A percentile compares a stretch with the other conserved stretches of the same genome.
Evolutionary conservation across 2,329 filamentous ascomycete genomes (phyloP).

Genomic region (Cordyceps cateniannulata): DNA sequence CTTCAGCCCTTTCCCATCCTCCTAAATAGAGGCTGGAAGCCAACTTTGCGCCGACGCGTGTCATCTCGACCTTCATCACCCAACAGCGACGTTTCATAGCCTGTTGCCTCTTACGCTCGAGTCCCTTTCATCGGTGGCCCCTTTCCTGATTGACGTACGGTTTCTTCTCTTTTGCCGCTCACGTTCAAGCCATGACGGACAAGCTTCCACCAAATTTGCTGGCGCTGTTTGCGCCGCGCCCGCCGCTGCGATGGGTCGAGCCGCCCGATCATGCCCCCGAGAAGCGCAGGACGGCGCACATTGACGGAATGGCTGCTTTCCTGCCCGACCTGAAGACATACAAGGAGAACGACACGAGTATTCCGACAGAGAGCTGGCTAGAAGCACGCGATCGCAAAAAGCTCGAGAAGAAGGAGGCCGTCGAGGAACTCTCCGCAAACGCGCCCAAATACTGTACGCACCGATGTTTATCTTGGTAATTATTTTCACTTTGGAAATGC

Average conservation of each 20-base stretch:
- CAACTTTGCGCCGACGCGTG: conserved; percentile 12
- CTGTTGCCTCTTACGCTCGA: neutral
- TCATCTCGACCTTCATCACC: neutral
- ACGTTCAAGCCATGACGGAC: conserved; percentile 70
- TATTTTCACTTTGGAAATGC: conserved; percentile 10
- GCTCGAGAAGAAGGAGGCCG: conserved; percentile 66
- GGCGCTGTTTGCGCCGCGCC: conserved; percentile 90
- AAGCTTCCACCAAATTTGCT: conserved; percentile 89
- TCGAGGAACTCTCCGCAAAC: conserved; percentile 58
- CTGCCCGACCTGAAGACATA: conserved; percentile 70
- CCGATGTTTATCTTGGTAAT: neutral
- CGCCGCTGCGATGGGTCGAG: conserved; percentile 82
- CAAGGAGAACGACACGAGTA: conserved; percentile 68
- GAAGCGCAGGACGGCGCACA: conserved; percentile 66
- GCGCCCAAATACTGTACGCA: conserved; percentile 55
- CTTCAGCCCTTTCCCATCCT: neutral
- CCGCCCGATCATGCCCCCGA: conserved; percentile 78
- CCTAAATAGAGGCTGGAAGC: neutral
- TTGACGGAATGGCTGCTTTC: conserved; percentile 69
- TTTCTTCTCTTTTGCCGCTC: neutral
- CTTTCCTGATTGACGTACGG: too few relatives aligned
- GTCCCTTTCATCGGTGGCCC: neutral
- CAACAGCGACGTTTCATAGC: neutral
- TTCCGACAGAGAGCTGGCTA: conserved; percentile 88
- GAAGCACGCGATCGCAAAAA: conserved; percentile 79